Conservation (phyloP, 2,329 filamentous ascomycete genomes). For the Colletotrichum melonis region DNA sequence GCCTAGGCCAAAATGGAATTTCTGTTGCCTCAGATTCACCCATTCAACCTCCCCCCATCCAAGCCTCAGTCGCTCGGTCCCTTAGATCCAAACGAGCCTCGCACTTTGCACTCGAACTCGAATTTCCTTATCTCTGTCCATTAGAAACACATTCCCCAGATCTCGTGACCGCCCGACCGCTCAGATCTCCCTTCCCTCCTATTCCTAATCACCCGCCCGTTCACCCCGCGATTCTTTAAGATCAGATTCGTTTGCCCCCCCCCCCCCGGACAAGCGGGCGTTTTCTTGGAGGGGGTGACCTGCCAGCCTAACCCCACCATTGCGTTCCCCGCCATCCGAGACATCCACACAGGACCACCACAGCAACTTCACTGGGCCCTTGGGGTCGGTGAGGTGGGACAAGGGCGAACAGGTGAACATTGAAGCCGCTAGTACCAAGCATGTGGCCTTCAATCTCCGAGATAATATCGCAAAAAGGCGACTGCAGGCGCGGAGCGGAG, state of each 20-base stretch:
- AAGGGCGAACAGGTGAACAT: not conserved
- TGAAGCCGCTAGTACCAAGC: constrained; percentile 1
- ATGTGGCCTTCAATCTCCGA: constrained; percentile 25
- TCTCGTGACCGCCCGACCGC: constrained; percentile 23
- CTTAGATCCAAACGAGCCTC: not conserved
- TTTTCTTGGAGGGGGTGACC: not conserved
- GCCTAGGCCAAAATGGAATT: not conserved
- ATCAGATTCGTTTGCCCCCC: not conserved
- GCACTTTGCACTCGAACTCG: not conserved
- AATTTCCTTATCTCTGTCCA: not conserved
- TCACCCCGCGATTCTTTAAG: constrained; percentile 9
- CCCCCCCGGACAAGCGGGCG: not conserved
- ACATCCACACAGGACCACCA: not conserved
- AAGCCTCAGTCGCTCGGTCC: not conserved
- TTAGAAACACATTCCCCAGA: not conserved
- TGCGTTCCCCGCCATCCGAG: not conserved
- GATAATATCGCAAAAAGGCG: constrained; percentile 18
- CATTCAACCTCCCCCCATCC: not conserved
- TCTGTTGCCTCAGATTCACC: not conserved
- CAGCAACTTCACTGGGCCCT: no score
- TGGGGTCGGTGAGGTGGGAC: no score
- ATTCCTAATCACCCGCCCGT: not conserved
- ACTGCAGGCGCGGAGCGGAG: constrained; percentile 25
- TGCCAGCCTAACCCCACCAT: constrained; percentile 10
- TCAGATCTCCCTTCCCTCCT: constrained; percentile 15